Evolutionary conservation across 129 eudicot genomes (phyloP), one percentile per base, ranked within the genome.

Genomic region (Tagetes patula): DNA sequence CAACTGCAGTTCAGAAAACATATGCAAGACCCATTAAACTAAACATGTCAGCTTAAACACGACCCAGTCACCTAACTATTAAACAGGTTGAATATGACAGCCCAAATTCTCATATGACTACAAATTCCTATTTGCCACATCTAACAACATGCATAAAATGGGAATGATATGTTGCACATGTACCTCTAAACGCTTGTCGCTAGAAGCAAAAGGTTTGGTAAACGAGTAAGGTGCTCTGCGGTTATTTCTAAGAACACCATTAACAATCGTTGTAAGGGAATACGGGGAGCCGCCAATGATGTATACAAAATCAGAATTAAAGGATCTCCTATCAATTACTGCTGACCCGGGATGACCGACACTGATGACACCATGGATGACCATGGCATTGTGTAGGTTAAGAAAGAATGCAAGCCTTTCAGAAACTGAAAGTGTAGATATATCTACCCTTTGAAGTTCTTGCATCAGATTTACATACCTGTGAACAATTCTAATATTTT

Each of bases 141-240:
- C 67, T 61, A 61, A 36, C 30, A 61, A 11, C 45, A 36, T 13
- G 5, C 31, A 32, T 60, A 34, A 36, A 39, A 20, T 37, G 63
- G 30, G 33, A 46, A 60, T 2, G 47, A 58, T 65, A 43, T 65
- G 73, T 13, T 36, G 36, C 67, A 65, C n/a, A 42, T 49, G n/a
- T 72, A 93, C 98, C 98, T 90, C 86, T 46, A 87, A 71, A 41
- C 97, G 97, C 77, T 68, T 84, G 91, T 94, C 98, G 61, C 91
- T 83, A 53, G 85, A 66, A 77, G 84, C 63, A 53, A 87, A 90
- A 38, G 93, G 90, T 81, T 86, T 90, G 64, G 81, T 78, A 61
- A 94, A 77, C 7, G 98, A 80, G 75, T 86, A 94, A 77, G 97
- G 98, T n/a, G 96, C 83, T 79, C 98, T 94, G 45, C 83, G 79